Evolutionary conservation across 2,329 filamentous ascomycete genomes (phyloP).

Genomic region (Rugonectria rugulosa): DNA sequence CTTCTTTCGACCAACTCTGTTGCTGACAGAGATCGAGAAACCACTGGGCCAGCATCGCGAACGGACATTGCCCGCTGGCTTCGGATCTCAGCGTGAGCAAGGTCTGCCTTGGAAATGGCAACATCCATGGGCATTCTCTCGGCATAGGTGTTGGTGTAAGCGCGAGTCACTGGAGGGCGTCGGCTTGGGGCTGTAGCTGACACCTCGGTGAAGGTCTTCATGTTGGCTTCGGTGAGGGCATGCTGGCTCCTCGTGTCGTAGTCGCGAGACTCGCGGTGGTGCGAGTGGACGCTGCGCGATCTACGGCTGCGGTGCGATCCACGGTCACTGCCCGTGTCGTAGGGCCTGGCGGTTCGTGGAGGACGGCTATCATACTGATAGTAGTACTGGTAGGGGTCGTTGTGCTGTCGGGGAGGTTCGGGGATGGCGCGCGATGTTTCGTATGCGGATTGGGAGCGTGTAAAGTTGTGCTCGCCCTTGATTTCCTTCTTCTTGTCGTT

Average conservation of each 20-base stretch:
- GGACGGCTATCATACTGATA: conserved; percentile 45
- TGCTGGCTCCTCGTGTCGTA: conserved; percentile 43
- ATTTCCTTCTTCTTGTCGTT: conserved; percentile 86
- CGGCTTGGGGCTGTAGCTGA: conserved; percentile 57
- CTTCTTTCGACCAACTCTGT: conserved; percentile 43
- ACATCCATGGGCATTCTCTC: conserved; percentile 52
- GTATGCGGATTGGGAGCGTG: conserved; percentile 70
- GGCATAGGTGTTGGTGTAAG: conserved; percentile 48
- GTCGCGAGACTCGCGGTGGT: conserved; percentile 29
- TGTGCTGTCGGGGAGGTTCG: conserved; percentile 32
- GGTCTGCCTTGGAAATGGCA: conserved; percentile 46
- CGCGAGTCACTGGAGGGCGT: conserved; percentile 46
- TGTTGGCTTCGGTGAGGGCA: conserved; percentile 60
- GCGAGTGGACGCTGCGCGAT: conserved; percentile 47
- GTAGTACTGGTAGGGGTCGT: conserved; percentile 44
- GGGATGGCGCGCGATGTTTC: conserved; percentile 40
- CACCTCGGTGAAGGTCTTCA: conserved; percentile 61
- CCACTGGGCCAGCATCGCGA: conserved; percentile 37
- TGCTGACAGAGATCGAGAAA: conserved; percentile 50
- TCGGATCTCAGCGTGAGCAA: conserved; percentile 41
- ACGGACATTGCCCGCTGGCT: conserved; percentile 29
- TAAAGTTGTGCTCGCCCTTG: conserved; percentile 66
- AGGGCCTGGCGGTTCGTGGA: conserved; percentile 23
- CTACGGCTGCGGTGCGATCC: conserved; percentile 53
- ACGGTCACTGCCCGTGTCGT: conserved; percentile 46